Percentiles rank a stretch among this genome's conserved stretches.
Conservation (phyloP, 768 basidiomycete species). For the Termitomyces bulborhizus region DNA sequence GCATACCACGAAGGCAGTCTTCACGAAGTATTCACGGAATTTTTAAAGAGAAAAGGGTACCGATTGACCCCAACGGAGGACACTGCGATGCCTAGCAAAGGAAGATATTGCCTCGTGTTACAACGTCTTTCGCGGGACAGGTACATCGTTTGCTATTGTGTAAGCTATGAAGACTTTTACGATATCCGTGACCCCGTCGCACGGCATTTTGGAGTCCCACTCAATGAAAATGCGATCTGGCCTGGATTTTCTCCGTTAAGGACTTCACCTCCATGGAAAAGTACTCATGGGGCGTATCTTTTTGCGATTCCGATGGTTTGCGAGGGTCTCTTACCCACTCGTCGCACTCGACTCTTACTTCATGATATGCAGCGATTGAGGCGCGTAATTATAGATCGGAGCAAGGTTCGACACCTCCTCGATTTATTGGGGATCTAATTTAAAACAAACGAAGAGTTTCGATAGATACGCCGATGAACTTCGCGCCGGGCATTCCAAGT, state of each 20-base stretch:
- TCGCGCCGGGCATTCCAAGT: slow-evolving; percentile 1
- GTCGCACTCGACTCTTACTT: slow-evolving; percentile 15
- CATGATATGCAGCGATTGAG: slow-evolving; percentile 21
- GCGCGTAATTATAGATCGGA: slow-evolving; percentile 8
- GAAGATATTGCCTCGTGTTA: slow-evolving; percentile 30
- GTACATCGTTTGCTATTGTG: slow-evolving; percentile 31
- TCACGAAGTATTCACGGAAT: slow-evolving; percentile 14
- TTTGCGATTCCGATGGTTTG: slow-evolving; percentile 26
- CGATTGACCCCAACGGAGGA: slow-evolving; percentile 17
- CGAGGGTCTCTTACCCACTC: slow-evolving; percentile 5
- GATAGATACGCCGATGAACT: slow-evolving; percentile 5
- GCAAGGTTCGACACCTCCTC: slow-evolving; percentile 3
- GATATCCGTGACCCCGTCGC: slow-evolving; percentile 19
- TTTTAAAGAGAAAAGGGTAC: slow-evolving; percentile 16
- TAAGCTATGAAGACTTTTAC: slow-evolving; percentile 23
- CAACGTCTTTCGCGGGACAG: slow-evolving; percentile 18
- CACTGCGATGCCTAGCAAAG: slow-evolving; percentile 5
- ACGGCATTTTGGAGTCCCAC: slow-evolving; percentile 28
- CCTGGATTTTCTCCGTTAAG: slow-evolving; percentile 21
- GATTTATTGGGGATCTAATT: background rate
- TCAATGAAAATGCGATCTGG: slow-evolving; percentile 24
- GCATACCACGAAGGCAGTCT: slow-evolving; percentile 19
- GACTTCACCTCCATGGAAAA: slow-evolving; percentile 24
- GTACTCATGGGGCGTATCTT: slow-evolving; percentile 19
- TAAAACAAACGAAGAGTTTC: background rate